phyloP scores from a whole-genome alignment of 2,329 filamentous ascomycete species.

The Colletotrichum lentis region DNA sequence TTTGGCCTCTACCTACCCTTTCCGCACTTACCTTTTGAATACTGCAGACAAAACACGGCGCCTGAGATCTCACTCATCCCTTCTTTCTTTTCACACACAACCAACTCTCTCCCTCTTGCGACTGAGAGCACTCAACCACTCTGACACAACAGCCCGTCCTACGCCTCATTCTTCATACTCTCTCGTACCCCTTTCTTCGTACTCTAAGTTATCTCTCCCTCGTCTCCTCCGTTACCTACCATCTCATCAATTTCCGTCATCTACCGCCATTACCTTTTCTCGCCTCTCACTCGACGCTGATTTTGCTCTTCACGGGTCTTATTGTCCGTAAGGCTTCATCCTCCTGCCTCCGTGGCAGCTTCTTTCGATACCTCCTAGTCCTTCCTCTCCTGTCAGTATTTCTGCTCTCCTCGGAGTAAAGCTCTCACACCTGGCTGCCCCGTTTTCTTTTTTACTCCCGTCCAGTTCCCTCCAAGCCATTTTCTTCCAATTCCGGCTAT shows the following conservation, averaged over 20 bases:
- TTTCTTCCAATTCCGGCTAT: not conserved
- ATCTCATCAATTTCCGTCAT: not conserved
- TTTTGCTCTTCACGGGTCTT: too few relatives aligned
- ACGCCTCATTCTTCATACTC: too few relatives aligned
- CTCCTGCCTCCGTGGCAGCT: not conserved
- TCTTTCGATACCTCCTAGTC: too few relatives aligned
- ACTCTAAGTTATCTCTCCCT: too few relatives aligned
- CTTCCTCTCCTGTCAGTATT: not conserved
- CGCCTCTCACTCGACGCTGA: not conserved
- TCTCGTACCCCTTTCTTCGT: too few relatives aligned
- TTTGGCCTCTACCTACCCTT: too few relatives aligned
- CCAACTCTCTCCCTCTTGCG: not conserved
- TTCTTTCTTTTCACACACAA: not conserved
- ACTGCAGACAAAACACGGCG: too few relatives aligned
- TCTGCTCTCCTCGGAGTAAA: accelerated
- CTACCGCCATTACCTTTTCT: not conserved
- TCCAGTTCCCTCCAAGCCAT: too few relatives aligned
- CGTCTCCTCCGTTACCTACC: too few relatives aligned
- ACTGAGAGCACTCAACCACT: not conserved
- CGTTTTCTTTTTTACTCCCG: not conserved
- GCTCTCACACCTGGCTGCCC: accelerated
- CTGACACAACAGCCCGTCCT: not conserved
- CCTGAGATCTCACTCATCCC: not conserved
- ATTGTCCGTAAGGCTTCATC: not conserved
- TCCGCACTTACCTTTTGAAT: too few relatives aligned